Evolutionary conservation across 176 grass and related monocot species (phyloP), one percentile per base, ranked within the genome.

Genomic region (Rhipidocladum racemiflorum): DNA sequence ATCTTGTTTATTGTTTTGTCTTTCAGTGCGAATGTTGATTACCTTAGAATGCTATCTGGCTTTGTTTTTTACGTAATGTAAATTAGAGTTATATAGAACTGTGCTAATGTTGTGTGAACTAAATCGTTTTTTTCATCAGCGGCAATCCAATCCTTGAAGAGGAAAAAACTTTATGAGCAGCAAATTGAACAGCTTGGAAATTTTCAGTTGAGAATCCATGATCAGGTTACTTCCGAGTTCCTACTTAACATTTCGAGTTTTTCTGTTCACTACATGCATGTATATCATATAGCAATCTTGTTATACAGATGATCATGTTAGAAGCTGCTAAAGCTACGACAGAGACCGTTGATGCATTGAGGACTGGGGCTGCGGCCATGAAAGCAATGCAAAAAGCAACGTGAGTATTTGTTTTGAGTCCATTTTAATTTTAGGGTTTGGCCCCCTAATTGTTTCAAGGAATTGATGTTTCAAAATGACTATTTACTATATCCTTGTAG

Each of bases 161-260:
- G 87, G 53, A 94, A 94, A 77, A 94, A 91, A 34, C 87, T 94
- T 85, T 94, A 87, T 43, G 92, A 94, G 18, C 87, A 87, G 70
- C 89, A 94, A 89, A 91, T 94, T 68, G 92, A 94, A 54, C 89
- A 89, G 55, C 89, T 94, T 40, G 84, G 89, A n/a, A 94, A 94
- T 82, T 94, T 94, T 70, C 92, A 91, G 70, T 87, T 94, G 85
- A 86, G 89, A 77, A 91, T 94, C 18, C 92, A 91, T 72, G 92
- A 94, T 91, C 92, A 94, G 87, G 92, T 94, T 83, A 35, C 20
- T 20, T 65, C 18, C 20, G 15, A 44, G 9, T 72, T 67, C 24
- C 3, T 18, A 70, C 44, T 83, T 28, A 75, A 18, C 24, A 40
- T 72, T 14, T 71, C 56, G 8, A 44, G 16, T 0, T 72, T 63